Conservation (phyloP, 495 filamentous ascomycete genomes). For the Aspergillus campestris region DNA sequence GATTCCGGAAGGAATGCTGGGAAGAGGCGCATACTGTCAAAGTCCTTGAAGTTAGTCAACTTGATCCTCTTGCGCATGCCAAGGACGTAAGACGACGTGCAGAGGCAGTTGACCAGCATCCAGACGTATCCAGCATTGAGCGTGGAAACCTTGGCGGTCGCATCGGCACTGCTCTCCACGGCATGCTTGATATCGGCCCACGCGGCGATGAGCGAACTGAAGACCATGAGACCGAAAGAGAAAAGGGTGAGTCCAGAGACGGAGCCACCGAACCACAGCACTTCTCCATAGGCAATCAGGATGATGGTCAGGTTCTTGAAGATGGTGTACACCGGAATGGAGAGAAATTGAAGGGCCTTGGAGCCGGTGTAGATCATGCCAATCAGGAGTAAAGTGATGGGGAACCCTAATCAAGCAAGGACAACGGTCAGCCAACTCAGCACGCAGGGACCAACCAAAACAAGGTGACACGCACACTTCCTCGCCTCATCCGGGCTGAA, state of each 20-base stretch:
- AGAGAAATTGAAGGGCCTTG: slow-evolving; percentile 94
- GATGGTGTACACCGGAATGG: slow-evolving; percentile 98
- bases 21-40: slow-evolving; percentile 70
- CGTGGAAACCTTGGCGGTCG: slow-evolving; percentile 71
- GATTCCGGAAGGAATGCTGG: background rate
- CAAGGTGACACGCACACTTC: slow-evolving; percentile 58
- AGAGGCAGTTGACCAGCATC: slow-evolving; percentile 98
- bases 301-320: slow-evolving; percentile 99
- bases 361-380: slow-evolving; percentile 99
- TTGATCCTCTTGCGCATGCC: slow-evolving; percentile 98
- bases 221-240: slow-evolving; percentile 95
- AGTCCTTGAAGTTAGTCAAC: slow-evolving; percentile 99
- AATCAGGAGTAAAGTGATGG: slow-evolving; percentile 91
- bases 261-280: slow-evolving; percentile 96
- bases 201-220: slow-evolving; percentile 88
- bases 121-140: slow-evolving; percentile 94
- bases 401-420: slow-evolving; percentile 64
- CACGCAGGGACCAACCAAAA: background rate
- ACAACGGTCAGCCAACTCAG: slow-evolving; percentile 17
- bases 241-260: slow-evolving; percentile 83
- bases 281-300: slow-evolving; percentile 96
- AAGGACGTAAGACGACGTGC: slow-evolving; percentile 82
- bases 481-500: slow-evolving; percentile 86
- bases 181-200: slow-evolving; percentile 97
- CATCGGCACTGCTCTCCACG: slow-evolving; percentile 50